Base-by-base conservation (phyloP, 345 rosid species). In the Erysimum cheiranthoides region DNA sequence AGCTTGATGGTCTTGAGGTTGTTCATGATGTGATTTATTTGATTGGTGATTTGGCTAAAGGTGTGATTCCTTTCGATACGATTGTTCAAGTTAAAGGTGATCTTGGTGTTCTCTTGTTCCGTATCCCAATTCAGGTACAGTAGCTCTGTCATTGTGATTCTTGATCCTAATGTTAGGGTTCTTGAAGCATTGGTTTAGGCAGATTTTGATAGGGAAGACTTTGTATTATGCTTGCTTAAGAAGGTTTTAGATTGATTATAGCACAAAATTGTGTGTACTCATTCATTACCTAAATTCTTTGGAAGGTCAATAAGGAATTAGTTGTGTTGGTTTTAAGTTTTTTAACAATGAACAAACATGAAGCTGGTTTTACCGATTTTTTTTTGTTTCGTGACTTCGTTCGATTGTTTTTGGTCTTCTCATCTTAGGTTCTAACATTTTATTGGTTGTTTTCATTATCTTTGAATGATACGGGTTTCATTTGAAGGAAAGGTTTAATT, bases 1-100 rank as follows among this genome's bases (percentile, higher is more conserved):
- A 86, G 58, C 82, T 92, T 36, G 78, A 94, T 57, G 98, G 91
- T 32, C 79, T 88, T 10, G 86, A 86, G 83, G 81, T 94, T 47
- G 76, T 88, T 21, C 83, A 84, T 47, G 98, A 94, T 68, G 90
- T 79, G 30, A 67, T 92, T 83, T 90, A 92, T 78, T 83, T 92
- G 88, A 82, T 92, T 21, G 83, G 81, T 61, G 97, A 94, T 82
- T 79, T 85, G 78, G 82, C 88, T 12, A 84, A 69, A 50, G 98
- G 96, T 21, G 82, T 89, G 9, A 61, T 94, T 12, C 90, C 91
- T 31, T 87, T 92, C 66, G 96, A 90, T 70, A 82, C 96, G 1
- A 53, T 66, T 45, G 84, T 93, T 16, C 31, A 46, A 54, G 85
- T 94, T 51, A 62, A 79, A 43, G 98, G 98, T 27, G 51, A 76